A percentile compares a stretch with the other conserved stretches of the same genome.
Conservation (phyloP, 176 grass and related monocot genomes). For the Sorghum bicolor region Sorghum_bicolor_NCBIv3 NC_012873.2:56772501-56773000, state of each 20-base stretch:
- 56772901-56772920: background rate
- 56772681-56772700: background rate
- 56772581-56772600: background rate
- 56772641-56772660: background rate
- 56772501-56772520: background rate
- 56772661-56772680: background rate
- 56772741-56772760: background rate
- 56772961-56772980: conserved; percentile 6
- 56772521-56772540: background rate
- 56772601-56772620: background rate
- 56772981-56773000: background rate
- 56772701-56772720: conserved; percentile 2
- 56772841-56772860: background rate
- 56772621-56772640: background rate
- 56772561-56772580: background rate
- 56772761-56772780: background rate
- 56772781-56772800: background rate
- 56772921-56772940: background rate
- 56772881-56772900: background rate
- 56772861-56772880: background rate
- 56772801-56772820: background rate
- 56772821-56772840: background rate
- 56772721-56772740: background rate
- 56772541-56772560: background rate
- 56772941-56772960: background rate